Base-by-base conservation (phyloP, 306 rosid genomes). In the Geum urbanum region DNA sequence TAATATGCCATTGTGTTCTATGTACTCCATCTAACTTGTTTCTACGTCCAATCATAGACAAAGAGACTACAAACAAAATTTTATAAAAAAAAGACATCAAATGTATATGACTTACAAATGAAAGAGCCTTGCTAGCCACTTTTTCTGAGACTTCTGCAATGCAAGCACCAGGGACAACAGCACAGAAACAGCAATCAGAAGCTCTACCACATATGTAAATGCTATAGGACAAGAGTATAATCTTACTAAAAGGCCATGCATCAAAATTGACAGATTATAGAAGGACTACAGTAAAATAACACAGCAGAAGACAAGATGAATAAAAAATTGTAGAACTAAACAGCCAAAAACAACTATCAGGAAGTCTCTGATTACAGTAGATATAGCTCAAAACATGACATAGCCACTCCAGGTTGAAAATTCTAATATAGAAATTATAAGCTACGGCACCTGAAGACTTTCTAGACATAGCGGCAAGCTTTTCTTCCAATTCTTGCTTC, bases 401-500 rank as follows among this genome's bases (percentile, higher is more conserved):
- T 19, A 20, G 37, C 60, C 15, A 9, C 60, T 9, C 35, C 6
- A 5, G 4, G 10, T 52, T 19, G 12, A 18, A 0, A 52, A 52
- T 52, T 19, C 3, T 54, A 20, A 10, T 20, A 32, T 0, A 4
- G 3, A 9, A 19, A 54, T 19, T 9, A 54, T 9, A 3, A 3
- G 7, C 10, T 50, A 63, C 37, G 57, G 74, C 73, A 92, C 96
- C 98, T 82, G 96, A 72, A 56, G 81, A 81, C 66, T 50, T 84
- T 72, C 44, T 71, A 16, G 88, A 77, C 67, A 84, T 63, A 63
- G 82, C 82, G 71, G 79, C 72, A 62, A 94, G 85, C 72, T 85
- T 87, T 80, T 88, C 91, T 74, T 88, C 96, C 81, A 94, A 72
- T 72, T 81, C 90, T 76, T 83, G 92, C 83, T 94, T 94, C 81